Evolutionary conservation across 139 green algal genomes (phyloP), one percentile per base, ranked within the genome.

Genomic region (Chlorella sp.): DNA sequence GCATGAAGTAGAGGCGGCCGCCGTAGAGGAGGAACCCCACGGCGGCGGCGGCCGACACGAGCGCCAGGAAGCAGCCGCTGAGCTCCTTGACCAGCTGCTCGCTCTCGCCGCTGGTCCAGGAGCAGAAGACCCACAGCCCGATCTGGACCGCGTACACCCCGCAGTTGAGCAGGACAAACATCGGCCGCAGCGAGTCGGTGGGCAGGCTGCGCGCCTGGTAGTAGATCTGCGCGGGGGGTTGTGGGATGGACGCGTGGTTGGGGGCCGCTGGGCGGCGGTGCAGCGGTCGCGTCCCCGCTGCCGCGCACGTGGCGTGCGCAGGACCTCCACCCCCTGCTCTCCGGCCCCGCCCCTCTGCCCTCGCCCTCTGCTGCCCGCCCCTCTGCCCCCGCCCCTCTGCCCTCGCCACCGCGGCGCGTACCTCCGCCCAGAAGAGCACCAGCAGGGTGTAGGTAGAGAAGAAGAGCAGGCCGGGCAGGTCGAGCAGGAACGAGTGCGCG

Each of bases 381-480:
- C n/a, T n/a, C n/a, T n/a, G n/a, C n/a, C n/a, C n/a, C n/a, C n/a
- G n/a, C n/a, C n/a, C n/a, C n/a, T n/a, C n/a, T n/a, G n/a, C n/a
- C n/a, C n/a, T n/a, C n/a, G n/a, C n/a, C n/a, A n/a, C n/a, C n/a
- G n/a, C n/a, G n/a, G n/a, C n/a, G n/a, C n/a, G n/a, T n/a, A n/a
- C n/a, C 80, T 99, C 96, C 21, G 95, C 95, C 94, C 94, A 99
- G 73, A 99, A 99, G 29, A 99, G 89, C 50, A 99, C 92, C 48
- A 99, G 88, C 58, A 98, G 86, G 0, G 95, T 99, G 90, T 98
- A 99, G 12, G 96, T 98, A 27, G 92, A 95, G 85, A 98, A 98
- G 85, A 98, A 99, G 31, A 99, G 83, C 62, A 99, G 86, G 46
- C 95, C 93, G 67, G 91, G 91, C 31, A 97, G 74, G 80, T 99